Evolutionary conservation across 352 stramenopile genomes (phyloP).

Genomic region (Globisporangium iwayamae): DNA sequence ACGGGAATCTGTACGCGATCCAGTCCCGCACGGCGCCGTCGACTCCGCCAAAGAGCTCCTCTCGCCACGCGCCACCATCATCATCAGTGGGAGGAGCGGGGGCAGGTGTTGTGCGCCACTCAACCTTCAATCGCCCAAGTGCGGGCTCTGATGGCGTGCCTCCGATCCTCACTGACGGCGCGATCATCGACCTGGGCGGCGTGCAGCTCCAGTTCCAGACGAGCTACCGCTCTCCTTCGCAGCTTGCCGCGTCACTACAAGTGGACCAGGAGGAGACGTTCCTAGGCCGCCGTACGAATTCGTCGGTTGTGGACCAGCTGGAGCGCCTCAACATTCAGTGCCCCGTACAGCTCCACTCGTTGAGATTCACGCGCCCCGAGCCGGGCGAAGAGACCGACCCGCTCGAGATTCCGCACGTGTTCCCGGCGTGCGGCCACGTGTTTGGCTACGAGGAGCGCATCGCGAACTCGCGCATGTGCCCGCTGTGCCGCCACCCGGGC

Average conservation of each 20-base stretch:
- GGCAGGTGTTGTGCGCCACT: slow-evolving; percentile 36
- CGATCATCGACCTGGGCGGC: slow-evolving; percentile 73
- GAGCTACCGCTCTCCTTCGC: slow-evolving; percentile 14
- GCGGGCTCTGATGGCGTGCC: slow-evolving; percentile 27
- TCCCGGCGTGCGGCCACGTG: slow-evolving; percentile 74
- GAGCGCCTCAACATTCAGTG: slow-evolving; percentile 73
- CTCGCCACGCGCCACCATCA: slow-evolving; percentile 10
- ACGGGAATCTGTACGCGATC: slow-evolving; percentile 70
- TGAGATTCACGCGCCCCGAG: slow-evolving; percentile 45
- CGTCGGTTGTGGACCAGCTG: slow-evolving; percentile 59
- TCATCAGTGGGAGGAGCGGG: slow-evolving; percentile 2
- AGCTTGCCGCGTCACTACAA: slow-evolving; percentile 8
- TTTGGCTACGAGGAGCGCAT: slow-evolving; percentile 77
- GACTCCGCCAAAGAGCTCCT: slow-evolving; percentile 10
- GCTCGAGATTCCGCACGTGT: slow-evolving; percentile 69
- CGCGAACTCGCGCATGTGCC: slow-evolving; percentile 51
- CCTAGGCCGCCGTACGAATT: slow-evolving; percentile 17
- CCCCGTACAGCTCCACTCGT: slow-evolving; percentile 65
- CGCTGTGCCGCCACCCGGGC: slow-evolving; percentile 58
- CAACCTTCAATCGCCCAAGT: slow-evolving; percentile 64
- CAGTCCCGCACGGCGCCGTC: slow-evolving; percentile 31
- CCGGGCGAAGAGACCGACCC: slow-evolving; percentile 43
- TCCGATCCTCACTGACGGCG: slow-evolving; percentile 59
- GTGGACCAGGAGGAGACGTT: slow-evolving; percentile 21
- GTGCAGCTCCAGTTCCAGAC: slow-evolving; percentile 79